Evolutionary conservation across 2,329 filamentous ascomycete species (phyloP).

Genomic region (Monilinia laxa): DNA sequence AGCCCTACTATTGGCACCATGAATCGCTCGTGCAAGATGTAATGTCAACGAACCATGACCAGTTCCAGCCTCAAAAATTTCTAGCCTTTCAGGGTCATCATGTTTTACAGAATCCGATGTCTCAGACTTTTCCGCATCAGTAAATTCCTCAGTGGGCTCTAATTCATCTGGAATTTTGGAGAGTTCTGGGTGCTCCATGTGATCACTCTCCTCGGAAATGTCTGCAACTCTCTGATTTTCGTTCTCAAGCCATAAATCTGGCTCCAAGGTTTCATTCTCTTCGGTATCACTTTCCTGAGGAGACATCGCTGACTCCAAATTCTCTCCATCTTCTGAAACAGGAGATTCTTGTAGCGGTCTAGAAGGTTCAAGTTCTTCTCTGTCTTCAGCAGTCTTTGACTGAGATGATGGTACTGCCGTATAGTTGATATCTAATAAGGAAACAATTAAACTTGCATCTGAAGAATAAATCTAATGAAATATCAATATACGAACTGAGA

Average conservation of each 20-base stretch:
- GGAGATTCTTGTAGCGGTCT: not conserved
- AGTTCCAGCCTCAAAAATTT: slow-evolving; percentile 82
- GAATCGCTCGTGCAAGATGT: slow-evolving; percentile 71
- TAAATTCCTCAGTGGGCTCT: not conserved
- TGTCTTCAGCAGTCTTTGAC: slow-evolving; percentile 41
- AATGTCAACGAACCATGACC: slow-evolving; percentile 80
- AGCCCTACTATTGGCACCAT: slow-evolving; percentile 64
- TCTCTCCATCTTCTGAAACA: not conserved
- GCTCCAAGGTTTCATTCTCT: not conserved
- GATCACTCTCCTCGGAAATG: slow-evolving; percentile 45
- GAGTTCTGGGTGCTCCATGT: slow-evolving; percentile 33
- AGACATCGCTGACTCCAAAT: not conserved
- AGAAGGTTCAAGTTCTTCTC: not conserved
- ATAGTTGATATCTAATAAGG: slow-evolving; percentile 68
- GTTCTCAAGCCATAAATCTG: not conserved
- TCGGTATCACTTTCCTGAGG: not conserved
- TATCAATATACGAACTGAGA: not conserved
- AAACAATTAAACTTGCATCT: slow-evolving; percentile 74
- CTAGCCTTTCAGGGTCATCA: slow-evolving; percentile 48
- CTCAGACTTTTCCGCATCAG: slow-evolving; percentile 8
- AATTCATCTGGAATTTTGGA: slow-evolving; percentile 15
- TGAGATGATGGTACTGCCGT: not conserved
- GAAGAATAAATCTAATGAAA: slow-evolving; percentile 64
- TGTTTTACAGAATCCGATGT: not conserved
- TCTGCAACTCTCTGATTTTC: not conserved